Base-by-base conservation (phyloP, 2,329 filamentous ascomycete species). In the Sporothrix dimorphospora region DNA sequence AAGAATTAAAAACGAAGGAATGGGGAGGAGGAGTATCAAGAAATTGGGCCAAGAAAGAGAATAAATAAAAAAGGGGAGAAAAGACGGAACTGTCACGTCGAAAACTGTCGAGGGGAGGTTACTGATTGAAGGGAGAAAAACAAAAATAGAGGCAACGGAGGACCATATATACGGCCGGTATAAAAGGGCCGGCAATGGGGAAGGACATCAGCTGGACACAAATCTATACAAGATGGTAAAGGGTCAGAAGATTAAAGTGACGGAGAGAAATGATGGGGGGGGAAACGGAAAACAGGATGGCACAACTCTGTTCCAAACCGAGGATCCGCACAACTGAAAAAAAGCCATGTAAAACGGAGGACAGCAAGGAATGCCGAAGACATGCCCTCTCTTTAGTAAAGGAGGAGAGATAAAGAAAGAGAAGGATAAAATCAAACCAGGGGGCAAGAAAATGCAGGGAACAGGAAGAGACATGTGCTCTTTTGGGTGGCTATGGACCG, bases 111-210 rank as follows among this genome's bases (percentile, higher is more conserved):
- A 68, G 51, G 9, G 51, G 11, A 49, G 30, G 19, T 14, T 38
- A 4, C 40, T 11, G 40, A 61, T 11, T 24, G n/a, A 6, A 38
- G 12, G 27, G n/a, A 38, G 21, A 27, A n/a, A n/a, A 21, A 14
- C 4, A 65, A 21, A 19, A 27, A 4, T 6, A 45, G 59, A 65
- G 59, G 59, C 59, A 65, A 45, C 38, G 59, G n/a, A 45, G 38
- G 38, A 42, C 27, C 40, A 72, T 72, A 63, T 72, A 72, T 72
- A 72, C 70, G 70, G 70, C 70, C 70, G 63, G 63, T 68, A 68
- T 51, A 47, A 47, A 47, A 66, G 14, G 42, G 24, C 63, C 63
- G 63, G 40, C 27, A 49, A 24, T 47, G 61, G 30, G 42, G 42
- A 47, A 34, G 59, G 59, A 9, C 38, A 65, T 65, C 59, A 19